Base-by-base conservation (phyloP, 2,329 filamentous ascomycete species). In the Stagonosporopsis chrysanthemi region DNA sequence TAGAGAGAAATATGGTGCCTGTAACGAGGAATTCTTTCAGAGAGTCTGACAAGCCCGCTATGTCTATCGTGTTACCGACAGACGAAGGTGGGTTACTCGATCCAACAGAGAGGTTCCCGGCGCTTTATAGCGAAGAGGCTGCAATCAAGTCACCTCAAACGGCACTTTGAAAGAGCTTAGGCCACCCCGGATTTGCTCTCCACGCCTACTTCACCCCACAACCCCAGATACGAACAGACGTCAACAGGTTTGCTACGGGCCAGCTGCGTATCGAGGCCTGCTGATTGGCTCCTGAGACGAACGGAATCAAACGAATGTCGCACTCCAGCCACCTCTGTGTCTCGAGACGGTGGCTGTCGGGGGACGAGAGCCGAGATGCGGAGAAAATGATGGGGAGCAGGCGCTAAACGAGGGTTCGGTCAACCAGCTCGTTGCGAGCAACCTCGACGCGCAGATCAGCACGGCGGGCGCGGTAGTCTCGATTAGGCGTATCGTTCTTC, bases 81-180 rank as follows among this genome's bases (percentile, higher is more conserved):
- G 54, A 52, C 35, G 12, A 12, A 48, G 48, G 19, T 63, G 42
- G 12, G 38, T 40, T 57, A 38, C 9, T 35, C n/a, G 40, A 38
- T 28, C 41, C 15, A 48, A 51, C 48, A 33, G 26, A 45, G 56
- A 39, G 48, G 36, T 47, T 56, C 23, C 41, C 44, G 52, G 48
- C 58, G 46, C 60, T 72, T 72, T 72, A 71, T 72, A 71, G 56
- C 56, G 40, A 45, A 60, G 49, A 36, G 35, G 40, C 23, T 44
- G 38, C 38, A 29, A 45, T 54, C 62, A 64, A 43, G 52, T 43
- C 61, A 56, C 57, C 46, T 28, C n/a, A 60, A 49, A 50, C 58
- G 46, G 45, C 60, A 35, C 44, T 55, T 39, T 33, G 60, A 61
- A 56, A 46, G 38, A 55, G 62, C 61, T 52, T 62, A 63, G 63